Evolutionary conservation across 805 yeast genomes (phyloP), one percentile per base, ranked within the genome.

Genomic region (Ogataea polymorpha): DNA sequence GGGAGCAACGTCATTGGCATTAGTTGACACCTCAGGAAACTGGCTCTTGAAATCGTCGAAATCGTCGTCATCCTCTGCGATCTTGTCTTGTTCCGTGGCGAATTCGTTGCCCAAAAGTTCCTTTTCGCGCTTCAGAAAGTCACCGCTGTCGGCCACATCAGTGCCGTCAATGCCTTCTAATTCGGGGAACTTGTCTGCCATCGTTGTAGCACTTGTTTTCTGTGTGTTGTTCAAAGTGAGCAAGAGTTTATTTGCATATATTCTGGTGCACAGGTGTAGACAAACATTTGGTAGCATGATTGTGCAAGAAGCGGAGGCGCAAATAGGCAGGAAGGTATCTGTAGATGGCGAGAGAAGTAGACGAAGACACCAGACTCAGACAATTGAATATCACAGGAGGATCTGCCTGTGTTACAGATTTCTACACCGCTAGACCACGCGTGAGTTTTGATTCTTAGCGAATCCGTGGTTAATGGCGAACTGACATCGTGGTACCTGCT

Each of bases 141-240:
- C 87, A 7, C 41, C 32, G 8, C 30, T 25, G 24, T 39, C 35
- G 61, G 72, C 13, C 61, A 20, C 59, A 67, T 11, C 18, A 48
- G 59, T 23, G 56, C 59, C 62, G 24, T 51, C 57, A 26, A 64
- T 65, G 32, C 76, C 73, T 39, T 75, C 80, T 49, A 83, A 68
- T 47, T 77, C 88, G 35, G 95, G 93, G 61, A 79, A 84, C 64
- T 82, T 82, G 48, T 85, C 91, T 41, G 86, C 78, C 87, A 82
- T 82, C 34, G 13, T 51, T 40, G 21, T 9, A 14, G 13, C 12
- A 15, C 12, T 18, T 33, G 14, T 32, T 17, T 25, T 32, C 28
- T 23, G 14, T 39, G 37, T 39, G 42, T 27, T 39, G 37, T 39
- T 28, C 26, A 32, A 29, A 23, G 32, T 13, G 17, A 35, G n/a